Conservation (phyloP, 768 basidiomycete genomes). For the Auricularia sp. region DNA sequence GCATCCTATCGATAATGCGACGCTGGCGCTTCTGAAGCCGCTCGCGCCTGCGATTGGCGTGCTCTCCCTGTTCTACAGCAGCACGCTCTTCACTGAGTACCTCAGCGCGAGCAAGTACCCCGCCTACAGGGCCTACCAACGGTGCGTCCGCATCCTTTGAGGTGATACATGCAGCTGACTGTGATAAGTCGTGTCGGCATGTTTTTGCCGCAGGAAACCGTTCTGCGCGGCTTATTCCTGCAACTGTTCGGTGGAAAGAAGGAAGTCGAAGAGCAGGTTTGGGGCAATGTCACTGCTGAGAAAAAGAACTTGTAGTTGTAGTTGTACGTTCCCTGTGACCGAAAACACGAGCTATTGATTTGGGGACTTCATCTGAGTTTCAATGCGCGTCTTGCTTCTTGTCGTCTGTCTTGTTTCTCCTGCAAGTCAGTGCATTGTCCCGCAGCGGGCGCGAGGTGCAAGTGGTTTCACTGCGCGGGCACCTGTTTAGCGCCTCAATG, state of each 20-base stretch:
- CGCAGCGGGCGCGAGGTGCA: no score
- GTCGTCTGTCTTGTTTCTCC: no score
- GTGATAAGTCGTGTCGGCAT: conserved; percentile 39
- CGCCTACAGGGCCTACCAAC: conserved; percentile 61
- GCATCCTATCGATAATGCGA: conserved; percentile 1
- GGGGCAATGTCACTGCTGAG: not conserved
- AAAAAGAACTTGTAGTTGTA: not conserved
- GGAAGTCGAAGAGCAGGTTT: conserved; percentile 21
- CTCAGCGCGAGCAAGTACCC: conserved; percentile 73
- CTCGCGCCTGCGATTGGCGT: conserved; percentile 52
- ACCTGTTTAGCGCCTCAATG: no score
- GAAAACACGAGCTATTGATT: no score
- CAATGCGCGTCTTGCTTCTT: no score
- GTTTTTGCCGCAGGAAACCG: conserved; percentile 49
- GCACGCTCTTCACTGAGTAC: conserved; percentile 70
- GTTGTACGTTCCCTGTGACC: not conserved
- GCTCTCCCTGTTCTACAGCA: conserved; percentile 63
- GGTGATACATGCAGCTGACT: no score
- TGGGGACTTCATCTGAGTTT: no score
- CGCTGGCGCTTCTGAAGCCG: conserved; percentile 21
- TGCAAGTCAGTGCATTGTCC: no score
- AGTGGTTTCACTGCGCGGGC: no score
- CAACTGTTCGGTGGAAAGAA: conserved; percentile 27
- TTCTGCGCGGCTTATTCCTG: conserved; percentile 34
- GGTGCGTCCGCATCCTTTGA: conserved; percentile 31